Evolutionary conservation across 495 filamentous ascomycete species (phyloP).

Genomic region (Massariosphaeria phaeospora): DNA sequence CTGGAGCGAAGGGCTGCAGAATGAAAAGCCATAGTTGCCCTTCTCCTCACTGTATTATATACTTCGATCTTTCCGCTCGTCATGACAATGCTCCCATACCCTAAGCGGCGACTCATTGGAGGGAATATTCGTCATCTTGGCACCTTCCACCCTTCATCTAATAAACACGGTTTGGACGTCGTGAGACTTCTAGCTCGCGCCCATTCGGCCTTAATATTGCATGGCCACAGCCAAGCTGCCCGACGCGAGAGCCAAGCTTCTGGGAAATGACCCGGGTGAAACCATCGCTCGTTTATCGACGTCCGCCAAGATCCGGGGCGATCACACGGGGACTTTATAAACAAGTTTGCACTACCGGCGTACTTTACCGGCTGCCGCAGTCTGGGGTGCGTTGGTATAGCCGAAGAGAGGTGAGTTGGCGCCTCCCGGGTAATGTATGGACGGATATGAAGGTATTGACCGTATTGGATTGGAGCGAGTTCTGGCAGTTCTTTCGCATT

Average conservation of each 20-base stretch:
- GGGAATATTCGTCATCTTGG: neutral
- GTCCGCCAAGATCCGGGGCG: conserved; percentile 5
- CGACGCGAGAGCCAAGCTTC: neutral
- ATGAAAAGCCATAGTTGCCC: neutral
- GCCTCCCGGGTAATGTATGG: too few species aligned
- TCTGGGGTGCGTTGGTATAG: neutral
- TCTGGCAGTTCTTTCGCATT: too few species aligned
- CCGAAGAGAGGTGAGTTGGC: too few species aligned
- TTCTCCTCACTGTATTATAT: neutral
- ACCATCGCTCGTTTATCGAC: too few species aligned
- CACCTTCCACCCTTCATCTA: neutral
- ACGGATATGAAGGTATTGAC: too few species aligned
- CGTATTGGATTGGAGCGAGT: too few species aligned
- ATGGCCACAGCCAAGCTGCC: neutral
- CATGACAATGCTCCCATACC: too few species aligned
- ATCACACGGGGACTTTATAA: too few species aligned
- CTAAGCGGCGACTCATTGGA: too few species aligned
- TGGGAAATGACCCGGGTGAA: too few species aligned
- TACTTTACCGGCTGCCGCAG: neutral
- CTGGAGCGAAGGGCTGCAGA: neutral
- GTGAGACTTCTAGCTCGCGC: too few species aligned
- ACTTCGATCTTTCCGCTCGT: neutral
- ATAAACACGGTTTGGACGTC: neutral
- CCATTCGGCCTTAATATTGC: neutral
- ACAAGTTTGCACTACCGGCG: neutral